Evolutionary conservation across 805 yeast genomes (phyloP).

Genomic region (Torulaspora microellipsoides): DNA sequence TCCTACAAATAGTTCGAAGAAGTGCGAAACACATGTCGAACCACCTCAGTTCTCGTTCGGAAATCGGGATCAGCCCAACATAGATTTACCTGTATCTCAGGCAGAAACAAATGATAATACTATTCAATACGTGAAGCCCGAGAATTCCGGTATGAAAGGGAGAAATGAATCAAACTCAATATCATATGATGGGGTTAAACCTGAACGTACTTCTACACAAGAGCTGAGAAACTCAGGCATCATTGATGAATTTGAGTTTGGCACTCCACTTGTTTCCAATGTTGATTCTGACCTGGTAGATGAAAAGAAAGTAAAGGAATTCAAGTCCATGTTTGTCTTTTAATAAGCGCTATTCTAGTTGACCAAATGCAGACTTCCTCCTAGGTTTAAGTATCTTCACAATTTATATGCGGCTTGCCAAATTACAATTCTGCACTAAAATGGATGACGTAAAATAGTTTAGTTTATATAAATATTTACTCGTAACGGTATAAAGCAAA

Average conservation of each 20-base stretch:
- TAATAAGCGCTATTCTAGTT: constrained; percentile 1
- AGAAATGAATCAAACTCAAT: not conserved
- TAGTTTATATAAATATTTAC: not conserved
- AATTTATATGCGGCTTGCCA: no score
- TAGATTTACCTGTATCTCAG: not conserved
- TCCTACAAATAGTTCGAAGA: not conserved
- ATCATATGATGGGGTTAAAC: not conserved
- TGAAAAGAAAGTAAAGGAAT: constrained; percentile 21
- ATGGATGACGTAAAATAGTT: no score
- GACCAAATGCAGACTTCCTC: no score
- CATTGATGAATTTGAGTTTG: constrained; percentile 17
- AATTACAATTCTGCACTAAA: no score
- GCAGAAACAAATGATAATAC: not conserved
- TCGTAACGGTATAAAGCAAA: not conserved
- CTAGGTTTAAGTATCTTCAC: no score
- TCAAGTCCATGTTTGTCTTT: constrained; percentile 22
- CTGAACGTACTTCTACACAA: not conserved
- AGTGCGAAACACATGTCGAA: not conserved
- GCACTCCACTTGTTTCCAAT: constrained; percentile 17
- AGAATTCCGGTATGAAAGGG: not conserved
- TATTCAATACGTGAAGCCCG: not conserved
- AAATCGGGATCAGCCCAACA: not conserved
- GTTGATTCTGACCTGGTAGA: constrained; percentile 14
- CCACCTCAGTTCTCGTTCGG: not conserved
- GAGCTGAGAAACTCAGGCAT: not conserved